Base-by-base conservation (phyloP, 1,139 yeast genomes). In the Suhomyces yuchorum region DNA sequence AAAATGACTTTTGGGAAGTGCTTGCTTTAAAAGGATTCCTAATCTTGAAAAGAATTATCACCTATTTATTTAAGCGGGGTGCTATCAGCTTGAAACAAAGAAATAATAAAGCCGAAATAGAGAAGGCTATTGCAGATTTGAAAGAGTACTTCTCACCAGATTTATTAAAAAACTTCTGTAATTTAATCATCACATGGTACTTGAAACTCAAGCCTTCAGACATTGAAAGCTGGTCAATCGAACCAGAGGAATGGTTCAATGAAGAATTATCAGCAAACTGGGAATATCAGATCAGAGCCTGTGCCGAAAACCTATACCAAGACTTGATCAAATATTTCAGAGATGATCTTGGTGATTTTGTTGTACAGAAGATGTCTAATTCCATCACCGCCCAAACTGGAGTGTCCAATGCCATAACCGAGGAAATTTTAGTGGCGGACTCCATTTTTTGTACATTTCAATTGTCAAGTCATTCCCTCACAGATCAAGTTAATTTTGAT, bases 241-340 rank as follows among this genome's bases (percentile, higher is more conserved):
- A 90, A 51, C 97, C 98, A 0, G 98, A 91, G 64, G 97, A 89
- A 61, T 93, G 96, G 90, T 83, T 89, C 30, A 84, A 84, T 53
- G 96, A 88, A 60, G 96, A 91, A 56, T 71, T 85, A 49, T 80
- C 85, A 37, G 75, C 83, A 7, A 84, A 88, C 57, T 90, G 90
- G 83, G 97, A 92, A 60, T 90, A 74, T 60, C 93, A 89, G 60
- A 77, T 91, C 6, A 75, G 96, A 46, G 92, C 96, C 2, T 89
- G 97, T 65, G 91, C 96, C 0, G 97, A 91, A 56, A 83, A 85
- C 57, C 83, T 90, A 55, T 92, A 84, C 60, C 89, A 85, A 52
- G 96, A 88, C 59, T 67, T 93, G 51, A 78, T 89, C 37, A 74
- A 77, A 40, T 77, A 78, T 52, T 89, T 87, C 65, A 84, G 84